phyloP scores from a whole-genome alignment of 371 early-diverging fungal species.

The Circinella umbellata region DNA sequence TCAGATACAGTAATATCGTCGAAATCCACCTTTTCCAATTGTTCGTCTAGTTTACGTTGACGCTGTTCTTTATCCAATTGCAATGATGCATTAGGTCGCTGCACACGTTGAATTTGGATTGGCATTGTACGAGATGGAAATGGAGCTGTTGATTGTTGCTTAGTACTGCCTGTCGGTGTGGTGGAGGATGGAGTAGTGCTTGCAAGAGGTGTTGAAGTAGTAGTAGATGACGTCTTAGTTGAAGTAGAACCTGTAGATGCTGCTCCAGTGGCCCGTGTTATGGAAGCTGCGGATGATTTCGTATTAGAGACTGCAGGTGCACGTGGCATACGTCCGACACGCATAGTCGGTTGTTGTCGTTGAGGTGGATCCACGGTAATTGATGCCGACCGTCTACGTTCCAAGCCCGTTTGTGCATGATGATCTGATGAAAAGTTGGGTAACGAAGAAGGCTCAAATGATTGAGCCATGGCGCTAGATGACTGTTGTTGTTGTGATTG shows the following conservation, averaged over 20 bases:
- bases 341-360: neutral
- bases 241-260: neutral
- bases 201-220: neutral
- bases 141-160: neutral
- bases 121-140: slow-evolving; percentile 37
- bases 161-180: neutral
- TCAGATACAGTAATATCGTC: slow-evolving; percentile 72
- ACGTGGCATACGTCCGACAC: slow-evolving; percentile 3
- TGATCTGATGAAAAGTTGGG: slow-evolving; percentile 1
- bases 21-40: slow-evolving; percentile 63
- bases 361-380: slow-evolving; percentile 9
- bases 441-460: slow-evolving; percentile 6
- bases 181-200: slow-evolving; percentile 3
- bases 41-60: slow-evolving; percentile 57
- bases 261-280: neutral
- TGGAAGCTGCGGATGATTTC: neutral
- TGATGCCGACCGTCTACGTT: slow-evolving; percentile 10
- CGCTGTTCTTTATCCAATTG: slow-evolving; percentile 55
- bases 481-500: neutral
- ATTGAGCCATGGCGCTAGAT: neutral
- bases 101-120: slow-evolving; percentile 34
- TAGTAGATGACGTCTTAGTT: neutral
- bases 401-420: neutral
- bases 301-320: neutral
- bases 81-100: slow-evolving; percentile 14